Conservation (phyloP, 2,329 filamentous ascomycete genomes). For the Fusarium xylarioides region DNA sequence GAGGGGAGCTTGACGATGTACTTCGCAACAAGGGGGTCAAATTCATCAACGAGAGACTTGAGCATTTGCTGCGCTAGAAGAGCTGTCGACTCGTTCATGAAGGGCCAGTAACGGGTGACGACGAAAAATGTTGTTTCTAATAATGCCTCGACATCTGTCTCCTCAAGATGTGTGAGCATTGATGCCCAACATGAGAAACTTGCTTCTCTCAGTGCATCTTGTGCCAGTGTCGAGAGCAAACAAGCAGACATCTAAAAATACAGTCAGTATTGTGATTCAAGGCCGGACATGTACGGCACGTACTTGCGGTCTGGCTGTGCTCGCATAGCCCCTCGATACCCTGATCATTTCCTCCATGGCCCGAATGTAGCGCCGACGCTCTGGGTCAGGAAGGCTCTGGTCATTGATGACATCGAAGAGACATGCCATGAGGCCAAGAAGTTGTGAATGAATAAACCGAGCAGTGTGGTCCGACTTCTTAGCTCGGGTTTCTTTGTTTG, state of each 20-base stretch:
- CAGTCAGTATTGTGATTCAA: neutral
- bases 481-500: constrained; percentile 54
- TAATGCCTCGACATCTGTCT: constrained; percentile 80
- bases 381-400: constrained; percentile 64
- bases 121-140: constrained; percentile 92
- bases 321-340: constrained; percentile 76
- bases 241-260: constrained; percentile 82
- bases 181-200: constrained; percentile 87
- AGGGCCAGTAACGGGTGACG: constrained; percentile 81
- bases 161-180: constrained; percentile 77
- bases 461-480: constrained; percentile 69
- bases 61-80: constrained; percentile 70
- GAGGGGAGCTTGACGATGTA: constrained; percentile 82
- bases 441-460: constrained; percentile 81
- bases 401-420: constrained; percentile 84
- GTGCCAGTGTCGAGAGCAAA: constrained; percentile 82
- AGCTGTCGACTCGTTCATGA: constrained; percentile 69
- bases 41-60: constrained; percentile 69
- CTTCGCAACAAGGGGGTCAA: constrained; percentile 68
- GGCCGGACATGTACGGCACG: constrained; percentile 34
- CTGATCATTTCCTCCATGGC: constrained; percentile 90
- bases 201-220: constrained; percentile 76
- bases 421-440: constrained; percentile 85
- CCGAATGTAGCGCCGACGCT: constrained; percentile 80
- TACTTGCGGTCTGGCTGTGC: constrained; percentile 86